Base-by-base conservation (phyloP, 441 rosid genomes). In the Populus hybrid region DNA sequence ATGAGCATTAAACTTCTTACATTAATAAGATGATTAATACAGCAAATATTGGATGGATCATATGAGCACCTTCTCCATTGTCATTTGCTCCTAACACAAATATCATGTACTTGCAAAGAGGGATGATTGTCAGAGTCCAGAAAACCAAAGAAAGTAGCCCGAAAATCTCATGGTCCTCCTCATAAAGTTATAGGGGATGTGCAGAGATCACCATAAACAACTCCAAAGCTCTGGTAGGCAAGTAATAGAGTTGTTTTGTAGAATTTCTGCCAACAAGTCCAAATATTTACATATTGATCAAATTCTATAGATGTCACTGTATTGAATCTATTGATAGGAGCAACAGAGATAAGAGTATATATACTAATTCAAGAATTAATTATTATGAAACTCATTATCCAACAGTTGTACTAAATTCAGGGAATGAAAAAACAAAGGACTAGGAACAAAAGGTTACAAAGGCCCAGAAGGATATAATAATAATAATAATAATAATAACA, bases 41-140 rank as follows among this genome's bases (percentile, higher is more conserved):
- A 28, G 4, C 32, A 30, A 30, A 30, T 30, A 30, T 3, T 30
- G 32, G 32, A 30, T 30, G 5, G 32, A 30, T 30, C 32, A 30
- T 30, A 3, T 3, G 32, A 30, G 32, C 32, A 78, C 86, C 86
- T 81, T 83, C 84, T n/a, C 80, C 82, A 34, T 69, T 78, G 57
- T 83, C 82, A 50, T 83, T 78, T 14, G 86, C 84, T 63, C 71
- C 72, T 42, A 78, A 36, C 11, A 78, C 86, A 63, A 73, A 34
- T 18, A 78, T 8, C 11, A 78, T 53, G 20, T 81, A 78, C 80
- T 83, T 83, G 75, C 28, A 70, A 26, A 26, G 8, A 75, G 82
- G 80, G n/a, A 83, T 75, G 53, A 81, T 28, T 24, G 86, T 81
- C 71, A 81, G 46, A 64, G 84, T 74, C 81, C 83, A 83, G 77